Evolutionary conservation across 169 alveolate genomes (phyloP), one percentile per base, ranked within the genome.

Genomic region (Plasmodium fragile): DNA sequence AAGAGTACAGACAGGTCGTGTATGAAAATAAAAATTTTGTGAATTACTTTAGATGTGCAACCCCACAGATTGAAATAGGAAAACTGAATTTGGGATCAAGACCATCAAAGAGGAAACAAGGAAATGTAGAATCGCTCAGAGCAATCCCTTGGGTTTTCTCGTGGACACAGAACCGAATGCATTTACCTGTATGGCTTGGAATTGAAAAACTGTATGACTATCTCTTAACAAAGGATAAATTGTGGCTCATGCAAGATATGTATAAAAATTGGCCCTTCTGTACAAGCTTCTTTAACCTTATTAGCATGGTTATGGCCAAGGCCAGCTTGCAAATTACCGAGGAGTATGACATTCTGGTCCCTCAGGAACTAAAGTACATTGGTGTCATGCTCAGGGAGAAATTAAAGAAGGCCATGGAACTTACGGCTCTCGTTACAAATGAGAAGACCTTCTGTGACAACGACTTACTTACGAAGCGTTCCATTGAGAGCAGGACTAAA

Each of bases 141-240:
- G 98, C 98, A 39, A 97, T 97, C n/a, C 98, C 98, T 30, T 97
- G 98, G 98, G 97, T 97, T 72, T 97, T 97, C 85, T 97, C 98
- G 25, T 97, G 98, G 98, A 96, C 98, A 13, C 98, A 97, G 90
- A 96, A 93, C 30, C 95, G 97, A 79, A 92, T 96, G 83, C 97
- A 95, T 71, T 91, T 97, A 89, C 97, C 98, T 22, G 97, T 96
- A 10, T 97, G 98, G 98, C 95, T 97, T 65, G 98, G 98, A 28
- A 95, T 95, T 10, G 95, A 96, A 65, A 95, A 91, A 59, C 83
- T 96, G 11, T 82, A 87, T 49, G 92, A 92, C 30, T 95, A 94
- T 49, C 81, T 95, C 89, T 79, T 79, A 45, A 28, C 43, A 41
- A 90, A 79, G 45, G 84, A 78, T 28, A 85, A 95, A 52, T 73